These are phyloP conservation scores for Malus sylvestris DNA, from an alignment of 306 rosid genomes.

Conservation along the genomic window DNA sequence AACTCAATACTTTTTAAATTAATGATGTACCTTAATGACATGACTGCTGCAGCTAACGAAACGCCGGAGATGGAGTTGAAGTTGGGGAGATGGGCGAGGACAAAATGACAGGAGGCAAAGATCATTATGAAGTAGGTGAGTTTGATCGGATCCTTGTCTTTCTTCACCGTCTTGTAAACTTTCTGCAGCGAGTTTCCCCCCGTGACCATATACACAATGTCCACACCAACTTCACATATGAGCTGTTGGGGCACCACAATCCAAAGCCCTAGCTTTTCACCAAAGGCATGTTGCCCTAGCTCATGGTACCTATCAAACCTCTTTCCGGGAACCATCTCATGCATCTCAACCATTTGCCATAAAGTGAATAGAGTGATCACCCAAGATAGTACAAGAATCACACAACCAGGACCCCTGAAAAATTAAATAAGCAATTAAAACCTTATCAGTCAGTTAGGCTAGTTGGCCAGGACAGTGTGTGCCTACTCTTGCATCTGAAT, in stretches of 20 bases:
- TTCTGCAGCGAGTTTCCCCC: slow-evolving; percentile 70
- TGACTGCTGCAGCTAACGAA: slow-evolving; percentile 58
- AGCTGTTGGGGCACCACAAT: slow-evolving; percentile 81
- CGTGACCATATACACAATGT: slow-evolving; percentile 70
- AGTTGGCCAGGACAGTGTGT: too few species aligned
- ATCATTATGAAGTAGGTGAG: slow-evolving; percentile 57
- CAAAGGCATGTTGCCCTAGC: slow-evolving; percentile 73
- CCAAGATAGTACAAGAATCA: slow-evolving; percentile 54
- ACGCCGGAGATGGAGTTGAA: slow-evolving; percentile 54
- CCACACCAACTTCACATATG: slow-evolving; percentile 60
- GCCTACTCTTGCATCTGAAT: too few species aligned
- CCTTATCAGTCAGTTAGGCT: neutral
- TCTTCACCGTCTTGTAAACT: slow-evolving; percentile 36
- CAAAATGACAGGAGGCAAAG: slow-evolving; percentile 64
- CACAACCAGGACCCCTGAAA: slow-evolving; percentile 71
- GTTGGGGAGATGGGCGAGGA: slow-evolving; percentile 63
- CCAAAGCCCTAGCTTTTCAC: slow-evolving; percentile 67
- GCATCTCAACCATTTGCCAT: slow-evolving; percentile 92
- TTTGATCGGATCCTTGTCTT: slow-evolving; percentile 38
- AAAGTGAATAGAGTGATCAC: slow-evolving; percentile 62
- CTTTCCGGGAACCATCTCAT: slow-evolving; percentile 74
- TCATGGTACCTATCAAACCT: slow-evolving; percentile 77
- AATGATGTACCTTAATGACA: slow-evolving; percentile 55
- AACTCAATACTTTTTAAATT: neutral
- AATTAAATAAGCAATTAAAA: neutral